A percentile compares a stretch with the other conserved stretches of the same genome.
Conservation (phyloP, 2,329 filamentous ascomycete genomes). For the Ophiocordyceps camponoti-floridani region DNA sequence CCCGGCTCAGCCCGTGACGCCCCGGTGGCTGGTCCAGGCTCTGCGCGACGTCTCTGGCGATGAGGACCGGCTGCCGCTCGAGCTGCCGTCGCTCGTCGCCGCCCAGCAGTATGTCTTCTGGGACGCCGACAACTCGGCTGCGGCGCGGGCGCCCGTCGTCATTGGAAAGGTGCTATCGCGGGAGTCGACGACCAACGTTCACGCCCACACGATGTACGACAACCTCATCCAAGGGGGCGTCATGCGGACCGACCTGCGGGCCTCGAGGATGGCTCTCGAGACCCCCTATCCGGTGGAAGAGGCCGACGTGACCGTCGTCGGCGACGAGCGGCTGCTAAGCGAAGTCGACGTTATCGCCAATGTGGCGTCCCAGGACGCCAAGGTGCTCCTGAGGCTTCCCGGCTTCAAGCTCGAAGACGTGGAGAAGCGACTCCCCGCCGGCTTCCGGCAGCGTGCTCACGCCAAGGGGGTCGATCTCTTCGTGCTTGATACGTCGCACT, state of each 20-base stretch:
- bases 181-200: slow-evolving; percentile 47
- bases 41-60: slow-evolving; percentile 32
- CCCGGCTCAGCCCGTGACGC: slow-evolving; percentile 40
- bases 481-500: slow-evolving; percentile 54
- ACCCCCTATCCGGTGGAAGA: slow-evolving; percentile 65
- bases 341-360: slow-evolving; percentile 57
- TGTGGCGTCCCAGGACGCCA: slow-evolving; percentile 46
- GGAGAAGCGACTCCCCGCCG: slow-evolving; percentile 65
- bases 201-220: slow-evolving; percentile 43
- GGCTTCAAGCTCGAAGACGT: slow-evolving; percentile 74
- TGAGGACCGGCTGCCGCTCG: slow-evolving; percentile 29
- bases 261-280: slow-evolving; percentile 66
- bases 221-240: slow-evolving; percentile 59
- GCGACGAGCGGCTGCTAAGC: slow-evolving; percentile 61
- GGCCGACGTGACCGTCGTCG: slow-evolving; percentile 65
- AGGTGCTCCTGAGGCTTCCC: slow-evolving; percentile 57
- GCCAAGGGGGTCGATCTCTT: slow-evolving; percentile 55
- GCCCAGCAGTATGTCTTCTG: slow-evolving; percentile 85
- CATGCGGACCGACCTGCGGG: slow-evolving; percentile 69
- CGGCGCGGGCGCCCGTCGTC: slow-evolving; percentile 44
- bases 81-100: slow-evolving; percentile 26
- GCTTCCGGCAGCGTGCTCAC: slow-evolving; percentile 53
- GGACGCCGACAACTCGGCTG: slow-evolving; percentile 63
- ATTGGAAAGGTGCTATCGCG: slow-evolving; percentile 47
- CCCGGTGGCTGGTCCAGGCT: slow-evolving; percentile 31